Percentiles rank a stretch among this genome's conserved stretches.
Evolutionary conservation across 2,329 filamentous ascomycete genomes (phyloP).

Genomic region (Botrytis fragariae): DNA sequence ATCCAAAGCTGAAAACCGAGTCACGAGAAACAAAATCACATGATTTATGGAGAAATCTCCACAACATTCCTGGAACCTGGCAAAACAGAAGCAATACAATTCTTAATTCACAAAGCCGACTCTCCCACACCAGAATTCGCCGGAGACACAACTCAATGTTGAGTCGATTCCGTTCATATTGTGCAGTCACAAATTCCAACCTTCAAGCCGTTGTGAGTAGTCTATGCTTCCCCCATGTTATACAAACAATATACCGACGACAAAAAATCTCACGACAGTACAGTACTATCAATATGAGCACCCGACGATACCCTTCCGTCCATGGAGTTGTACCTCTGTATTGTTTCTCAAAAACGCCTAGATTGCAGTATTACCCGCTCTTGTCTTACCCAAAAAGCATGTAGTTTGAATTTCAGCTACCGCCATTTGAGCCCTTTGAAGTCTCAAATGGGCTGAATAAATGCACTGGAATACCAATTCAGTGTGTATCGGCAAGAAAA

Average conservation of each 20-base stretch:
- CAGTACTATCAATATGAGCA: not conserved
- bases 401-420: not conserved
- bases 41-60: not conserved
- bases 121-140: too few relatives aligned
- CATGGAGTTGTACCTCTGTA: not conserved
- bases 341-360: not conserved
- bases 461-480: not conserved
- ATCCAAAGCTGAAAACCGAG: not conserved
- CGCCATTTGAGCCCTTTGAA: not conserved
- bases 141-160: not conserved
- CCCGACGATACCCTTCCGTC: not conserved
- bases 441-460: not conserved
- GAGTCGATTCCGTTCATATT: too few relatives aligned
- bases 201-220: not conserved
- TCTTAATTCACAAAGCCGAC: not conserved
- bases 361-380: not conserved
- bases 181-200: not conserved
- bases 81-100: not conserved
- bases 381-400: not conserved
- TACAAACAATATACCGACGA: not conserved
- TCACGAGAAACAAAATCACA: not conserved
- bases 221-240: not conserved
- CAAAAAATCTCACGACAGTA: not conserved
- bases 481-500: not conserved
- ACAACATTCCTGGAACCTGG: not conserved